These are phyloP conservation scores for Cyberlindnera maritima DNA, from an alignment of 805 yeast species.

Conservation along the genomic window DNA sequence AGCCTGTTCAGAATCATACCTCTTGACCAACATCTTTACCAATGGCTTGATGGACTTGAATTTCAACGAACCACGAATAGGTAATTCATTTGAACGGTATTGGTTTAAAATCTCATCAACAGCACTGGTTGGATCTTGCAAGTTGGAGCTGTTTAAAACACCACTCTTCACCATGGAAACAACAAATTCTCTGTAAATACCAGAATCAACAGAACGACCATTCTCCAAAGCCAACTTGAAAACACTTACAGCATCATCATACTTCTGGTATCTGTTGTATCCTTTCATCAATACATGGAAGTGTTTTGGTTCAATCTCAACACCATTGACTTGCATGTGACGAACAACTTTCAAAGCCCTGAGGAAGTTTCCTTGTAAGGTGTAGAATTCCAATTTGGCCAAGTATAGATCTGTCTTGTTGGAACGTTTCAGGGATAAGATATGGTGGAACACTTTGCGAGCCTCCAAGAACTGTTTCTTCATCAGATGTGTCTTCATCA, in stretches of 20 bases:
- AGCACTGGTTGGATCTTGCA: constrained; percentile 29
- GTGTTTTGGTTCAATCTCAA: constrained; percentile 24
- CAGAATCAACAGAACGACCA: constrained; percentile 26
- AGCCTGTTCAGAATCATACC: constrained; percentile 32
- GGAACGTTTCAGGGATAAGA: background rate
- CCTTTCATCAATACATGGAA: constrained; percentile 32
- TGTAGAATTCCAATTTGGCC: constrained; percentile 11
- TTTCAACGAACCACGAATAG: constrained; percentile 27
- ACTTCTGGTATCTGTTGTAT: constrained; percentile 26
- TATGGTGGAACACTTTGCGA: constrained; percentile 1
- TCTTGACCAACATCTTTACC: constrained; percentile 29
- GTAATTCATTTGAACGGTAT: constrained; percentile 22
- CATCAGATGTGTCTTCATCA: constrained; percentile 20
- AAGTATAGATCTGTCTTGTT: background rate
- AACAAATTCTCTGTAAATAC: constrained; percentile 29
- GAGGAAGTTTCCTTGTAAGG: constrained; percentile 24
- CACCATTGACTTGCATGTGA: constrained; percentile 24
- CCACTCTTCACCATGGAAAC: constrained; percentile 31
- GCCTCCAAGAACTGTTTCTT: constrained; percentile 13
- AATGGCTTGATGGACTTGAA: constrained; percentile 37
- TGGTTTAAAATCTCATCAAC: constrained; percentile 31
- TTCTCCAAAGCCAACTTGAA: constrained; percentile 29
- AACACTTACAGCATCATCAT: constrained; percentile 27
- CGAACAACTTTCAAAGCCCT: constrained; percentile 30
- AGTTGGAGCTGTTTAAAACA: constrained; percentile 27